Percentiles rank a stretch among this genome's conserved stretches.
Evolutionary conservation across 805 yeast species (phyloP).

Genomic region (Saccharomycopsis schoenii): DNA sequence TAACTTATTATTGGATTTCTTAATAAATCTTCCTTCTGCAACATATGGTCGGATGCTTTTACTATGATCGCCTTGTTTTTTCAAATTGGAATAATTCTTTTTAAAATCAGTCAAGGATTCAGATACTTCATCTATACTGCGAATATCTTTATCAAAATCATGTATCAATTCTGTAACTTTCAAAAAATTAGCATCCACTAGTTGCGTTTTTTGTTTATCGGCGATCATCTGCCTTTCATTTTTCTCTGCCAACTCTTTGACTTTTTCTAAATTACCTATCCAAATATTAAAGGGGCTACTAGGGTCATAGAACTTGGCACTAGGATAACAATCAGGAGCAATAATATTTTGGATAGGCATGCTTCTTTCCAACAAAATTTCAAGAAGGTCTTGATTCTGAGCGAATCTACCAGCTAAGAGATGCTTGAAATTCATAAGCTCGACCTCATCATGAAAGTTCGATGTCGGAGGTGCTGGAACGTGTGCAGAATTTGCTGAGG

Average conservation of each 20-base stretch:
- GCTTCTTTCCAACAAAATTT: conserved; percentile 37
- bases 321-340: conserved; percentile 29
- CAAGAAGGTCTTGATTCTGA: conserved; percentile 40
- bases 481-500: neutral
- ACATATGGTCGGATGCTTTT: conserved; percentile 13
- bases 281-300: conserved; percentile 9
- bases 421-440: conserved; percentile 37
- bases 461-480: neutral
- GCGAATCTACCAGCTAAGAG: conserved; percentile 37
- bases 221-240: conserved; percentile 18
- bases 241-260: conserved; percentile 12
- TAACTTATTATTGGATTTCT: conserved; percentile 1
- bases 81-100: conserved; percentile 16
- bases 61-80: conserved; percentile 4
- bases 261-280: conserved; percentile 14
- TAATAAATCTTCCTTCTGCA: neutral
- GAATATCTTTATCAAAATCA: neutral
- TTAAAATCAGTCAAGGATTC: neutral
- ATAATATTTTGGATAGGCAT: conserved; percentile 36
- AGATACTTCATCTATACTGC: neutral
- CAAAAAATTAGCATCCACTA: neutral
- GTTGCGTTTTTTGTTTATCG: conserved; percentile 15
- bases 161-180: neutral
- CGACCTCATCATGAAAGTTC: conserved; percentile 41
- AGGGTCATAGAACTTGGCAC: neutral